phyloP scores from a whole-genome alignment of 1,284 basidiomycete species.

The Rhodotorula sp. region DNA sequence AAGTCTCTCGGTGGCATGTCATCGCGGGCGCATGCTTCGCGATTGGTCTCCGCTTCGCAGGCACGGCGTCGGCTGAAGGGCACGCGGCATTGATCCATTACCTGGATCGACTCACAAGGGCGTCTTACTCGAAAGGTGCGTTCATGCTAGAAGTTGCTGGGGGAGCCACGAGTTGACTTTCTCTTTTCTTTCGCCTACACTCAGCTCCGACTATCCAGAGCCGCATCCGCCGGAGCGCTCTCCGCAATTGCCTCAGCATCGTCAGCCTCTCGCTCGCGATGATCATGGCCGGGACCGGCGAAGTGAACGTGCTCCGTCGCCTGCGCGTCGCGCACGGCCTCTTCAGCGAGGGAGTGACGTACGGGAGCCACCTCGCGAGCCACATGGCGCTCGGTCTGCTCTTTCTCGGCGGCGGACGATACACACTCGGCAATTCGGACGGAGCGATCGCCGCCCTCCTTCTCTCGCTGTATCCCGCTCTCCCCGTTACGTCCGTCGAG shows the following conservation, averaged over 20 bases:
- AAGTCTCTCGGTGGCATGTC: constrained; percentile 80
- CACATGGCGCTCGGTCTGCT: constrained; percentile 89
- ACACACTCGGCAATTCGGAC: constrained; percentile 87
- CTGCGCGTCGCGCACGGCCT: constrained; percentile 88
- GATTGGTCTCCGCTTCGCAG: constrained; percentile 88
- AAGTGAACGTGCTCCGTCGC: constrained; percentile 83
- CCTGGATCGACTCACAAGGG: constrained; percentile 65
- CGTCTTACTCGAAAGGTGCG: constrained; percentile 52
- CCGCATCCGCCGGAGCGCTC: constrained; percentile 75
- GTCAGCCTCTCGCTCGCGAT: constrained; percentile 81
- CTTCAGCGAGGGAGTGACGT: constrained; percentile 72
- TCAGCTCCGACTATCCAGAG: constrained; percentile 74
- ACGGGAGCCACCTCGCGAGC: constrained; percentile 85
- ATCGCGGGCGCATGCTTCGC: constrained; percentile 87
- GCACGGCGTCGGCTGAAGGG: constrained; percentile 81
- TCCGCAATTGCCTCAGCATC: constrained; percentile 83
- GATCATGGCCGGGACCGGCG: constrained; percentile 95
- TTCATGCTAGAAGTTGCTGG: constrained; percentile 40
- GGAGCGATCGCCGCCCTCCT: constrained; percentile 85
- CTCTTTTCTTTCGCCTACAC: not conserved
- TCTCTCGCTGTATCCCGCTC: constrained; percentile 86
- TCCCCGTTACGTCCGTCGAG: constrained; percentile 72
- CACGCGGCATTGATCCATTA: constrained; percentile 76
- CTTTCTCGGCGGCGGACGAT: constrained; percentile 90
- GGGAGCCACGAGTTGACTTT: not conserved